Percentiles rank a stretch among this genome's conserved stretches.
phyloP scores from a whole-genome alignment of 2,329 filamentous ascomycete species.

The Sporothrix mexicana region DNA sequence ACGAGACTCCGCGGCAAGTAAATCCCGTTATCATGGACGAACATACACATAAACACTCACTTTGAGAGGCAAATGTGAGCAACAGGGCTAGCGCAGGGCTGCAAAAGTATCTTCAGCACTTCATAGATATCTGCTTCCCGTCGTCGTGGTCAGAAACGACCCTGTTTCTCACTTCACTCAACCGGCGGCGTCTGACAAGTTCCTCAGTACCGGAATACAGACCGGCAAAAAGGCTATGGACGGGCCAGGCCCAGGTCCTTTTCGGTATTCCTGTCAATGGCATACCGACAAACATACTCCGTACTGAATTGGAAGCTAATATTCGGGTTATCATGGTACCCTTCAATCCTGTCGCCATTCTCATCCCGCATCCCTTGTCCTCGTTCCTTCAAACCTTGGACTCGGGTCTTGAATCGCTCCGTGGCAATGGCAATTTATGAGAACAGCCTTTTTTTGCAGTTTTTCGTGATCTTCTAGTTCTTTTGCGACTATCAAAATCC shows the following conservation, averaged over 20 bases:
- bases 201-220: not conserved
- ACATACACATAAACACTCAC: not conserved
- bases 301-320: not conserved
- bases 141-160: too few species aligned
- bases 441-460: too few species aligned
- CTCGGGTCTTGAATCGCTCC: slow-evolving; percentile 9
- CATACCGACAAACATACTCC: too few species aligned
- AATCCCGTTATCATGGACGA: not conserved
- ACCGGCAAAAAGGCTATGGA: not conserved
- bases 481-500: not conserved
- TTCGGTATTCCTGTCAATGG: too few species aligned
- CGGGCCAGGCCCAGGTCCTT: not conserved
- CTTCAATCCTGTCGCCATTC: not conserved
- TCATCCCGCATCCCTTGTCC: not conserved
- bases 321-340: too few species aligned
- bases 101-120: not conserved
- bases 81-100: not conserved
- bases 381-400: slow-evolving; percentile 1
- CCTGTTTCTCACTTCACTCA: too few species aligned
- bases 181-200: not conserved
- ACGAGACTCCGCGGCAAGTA: too few species aligned
- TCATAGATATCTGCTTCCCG: too few species aligned
- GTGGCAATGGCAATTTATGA: not conserved
- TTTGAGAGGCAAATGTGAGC: too few species aligned
- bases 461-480: not conserved